Conservation (phyloP, 768 basidiomycete species). For the Saitozyma podzolica region DNA sequence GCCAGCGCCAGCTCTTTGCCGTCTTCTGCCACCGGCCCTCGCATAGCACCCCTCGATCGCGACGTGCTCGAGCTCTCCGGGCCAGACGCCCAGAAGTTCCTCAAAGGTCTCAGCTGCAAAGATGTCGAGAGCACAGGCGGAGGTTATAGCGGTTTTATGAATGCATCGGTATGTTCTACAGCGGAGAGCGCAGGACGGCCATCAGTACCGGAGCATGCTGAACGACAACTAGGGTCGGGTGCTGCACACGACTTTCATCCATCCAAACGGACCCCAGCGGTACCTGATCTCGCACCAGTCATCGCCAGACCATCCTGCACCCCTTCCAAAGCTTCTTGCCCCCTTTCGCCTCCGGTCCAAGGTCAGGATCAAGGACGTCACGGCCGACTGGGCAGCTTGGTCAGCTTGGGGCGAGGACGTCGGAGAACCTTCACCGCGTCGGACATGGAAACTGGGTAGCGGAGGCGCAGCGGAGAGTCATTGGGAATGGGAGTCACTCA, state of each 20-base stretch:
- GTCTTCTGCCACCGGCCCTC: too few relatives aligned
- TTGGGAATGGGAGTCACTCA: constrained; percentile 67
- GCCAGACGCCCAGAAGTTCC: constrained; percentile 74
- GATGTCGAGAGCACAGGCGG: constrained; percentile 58
- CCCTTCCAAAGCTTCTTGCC: constrained; percentile 56
- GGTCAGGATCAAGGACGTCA: constrained; percentile 76
- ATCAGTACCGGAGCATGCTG: constrained; percentile 2
- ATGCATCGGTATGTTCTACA: constrained; percentile 67
- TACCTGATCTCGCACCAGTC: constrained; percentile 60
- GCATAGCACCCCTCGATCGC: too few relatives aligned
- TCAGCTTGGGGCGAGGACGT: constrained; percentile 61
- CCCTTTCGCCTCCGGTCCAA: constrained; percentile 85
- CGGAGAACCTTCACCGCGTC: constrained; percentile 38
- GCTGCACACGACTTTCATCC: constrained; percentile 83
- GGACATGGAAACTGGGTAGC: constrained; percentile 61
- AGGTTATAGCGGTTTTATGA: constrained; percentile 72
- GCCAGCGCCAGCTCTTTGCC: too few relatives aligned
- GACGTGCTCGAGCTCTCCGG: constrained; percentile 71
- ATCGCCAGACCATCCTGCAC: constrained; percentile 22
- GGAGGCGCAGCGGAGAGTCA: constrained; percentile 77
- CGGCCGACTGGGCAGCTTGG: constrained; percentile 77
- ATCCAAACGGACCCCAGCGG: constrained; percentile 58
- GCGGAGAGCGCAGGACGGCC: too few relatives aligned
- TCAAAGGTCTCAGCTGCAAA: constrained; percentile 70
- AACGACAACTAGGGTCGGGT: constrained; percentile 66